Conservation (phyloP, 2,329 filamentous ascomycete species). For the Sarocladium strictum region DNA sequence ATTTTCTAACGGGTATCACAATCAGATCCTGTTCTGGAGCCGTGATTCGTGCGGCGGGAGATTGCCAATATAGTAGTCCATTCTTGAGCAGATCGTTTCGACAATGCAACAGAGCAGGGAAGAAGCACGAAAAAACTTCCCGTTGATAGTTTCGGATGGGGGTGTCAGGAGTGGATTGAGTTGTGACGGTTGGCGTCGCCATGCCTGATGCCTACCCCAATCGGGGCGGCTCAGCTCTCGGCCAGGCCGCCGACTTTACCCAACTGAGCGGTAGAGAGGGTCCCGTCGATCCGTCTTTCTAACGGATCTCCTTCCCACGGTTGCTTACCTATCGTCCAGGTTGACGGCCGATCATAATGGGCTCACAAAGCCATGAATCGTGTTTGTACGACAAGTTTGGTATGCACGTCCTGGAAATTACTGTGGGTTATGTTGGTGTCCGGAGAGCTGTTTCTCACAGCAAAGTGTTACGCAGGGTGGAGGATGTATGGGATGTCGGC, state of each 20-base stretch:
- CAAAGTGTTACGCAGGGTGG: neutral
- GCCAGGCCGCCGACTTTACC: slow-evolving; percentile 20
- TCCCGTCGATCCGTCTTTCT: neutral
- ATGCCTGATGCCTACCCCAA: neutral
- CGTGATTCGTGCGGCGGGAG: neutral
- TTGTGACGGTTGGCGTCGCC: neutral
- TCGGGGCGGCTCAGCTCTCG: slow-evolving; percentile 20
- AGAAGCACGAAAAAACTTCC: neutral
- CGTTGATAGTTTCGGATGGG: slow-evolving; percentile 3
- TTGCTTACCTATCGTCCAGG: neutral
- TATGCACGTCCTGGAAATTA: neutral
- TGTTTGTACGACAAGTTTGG: neutral
- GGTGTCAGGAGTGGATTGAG: neutral
- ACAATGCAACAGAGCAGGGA: neutral
- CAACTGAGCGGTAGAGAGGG: slow-evolving; percentile 9
- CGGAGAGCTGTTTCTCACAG: neutral
- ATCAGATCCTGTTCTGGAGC: neutral
- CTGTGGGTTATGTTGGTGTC: neutral
- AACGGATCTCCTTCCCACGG: neutral
- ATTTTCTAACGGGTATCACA: too few relatives aligned
- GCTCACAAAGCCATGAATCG: neutral
- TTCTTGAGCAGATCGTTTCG: neutral
- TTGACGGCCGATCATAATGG: too few relatives aligned
- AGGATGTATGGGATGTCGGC: too few relatives aligned
- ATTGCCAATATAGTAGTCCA: neutral